Conservation (phyloP, 176 grass and related monocot species). For the Aegilops bicornis region DNA sequence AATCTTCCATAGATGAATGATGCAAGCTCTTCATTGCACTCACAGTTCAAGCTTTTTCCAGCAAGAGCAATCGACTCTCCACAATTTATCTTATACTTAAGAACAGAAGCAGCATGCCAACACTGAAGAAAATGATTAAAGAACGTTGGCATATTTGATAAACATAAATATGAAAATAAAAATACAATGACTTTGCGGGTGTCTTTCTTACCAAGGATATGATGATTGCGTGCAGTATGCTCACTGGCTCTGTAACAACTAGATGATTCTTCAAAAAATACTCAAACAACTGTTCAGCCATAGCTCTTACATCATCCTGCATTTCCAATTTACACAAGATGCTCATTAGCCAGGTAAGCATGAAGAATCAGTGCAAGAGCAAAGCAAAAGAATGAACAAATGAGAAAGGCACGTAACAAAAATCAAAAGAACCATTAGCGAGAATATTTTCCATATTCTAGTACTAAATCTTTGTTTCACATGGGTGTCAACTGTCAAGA, state of each 20-base stretch:
- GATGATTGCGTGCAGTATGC: constrained; percentile 54
- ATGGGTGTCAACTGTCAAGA: not conserved
- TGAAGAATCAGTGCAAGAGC: not conserved
- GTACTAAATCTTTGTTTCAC: not conserved
- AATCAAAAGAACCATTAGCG: not conserved
- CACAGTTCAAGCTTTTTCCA: constrained; percentile 55
- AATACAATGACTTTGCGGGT: not conserved
- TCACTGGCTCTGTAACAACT: constrained; percentile 49
- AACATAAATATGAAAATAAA: constrained; percentile 15
- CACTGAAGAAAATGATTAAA: constrained; percentile 54
- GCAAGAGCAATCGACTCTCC: constrained; percentile 60
- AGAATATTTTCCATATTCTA: not conserved
- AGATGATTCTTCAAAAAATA: constrained; percentile 81
- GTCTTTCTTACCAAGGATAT: constrained; percentile 71
- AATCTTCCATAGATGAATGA: constrained; percentile 47
- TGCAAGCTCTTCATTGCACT: constrained; percentile 42
- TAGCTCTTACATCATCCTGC: constrained; percentile 52
- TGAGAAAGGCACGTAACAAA: not conserved
- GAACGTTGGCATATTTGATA: constrained; percentile 12
- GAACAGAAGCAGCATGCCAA: constrained; percentile 73
- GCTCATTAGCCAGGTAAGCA: not conserved
- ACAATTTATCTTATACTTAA: constrained; percentile 60
- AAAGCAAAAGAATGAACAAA: constrained; percentile 24
- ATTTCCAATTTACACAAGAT: constrained; percentile 23
- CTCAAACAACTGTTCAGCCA: constrained; percentile 53